phyloP scores from a whole-genome alignment of 2,329 filamentous ascomycete species.

The Fusarium hostae region DNA sequence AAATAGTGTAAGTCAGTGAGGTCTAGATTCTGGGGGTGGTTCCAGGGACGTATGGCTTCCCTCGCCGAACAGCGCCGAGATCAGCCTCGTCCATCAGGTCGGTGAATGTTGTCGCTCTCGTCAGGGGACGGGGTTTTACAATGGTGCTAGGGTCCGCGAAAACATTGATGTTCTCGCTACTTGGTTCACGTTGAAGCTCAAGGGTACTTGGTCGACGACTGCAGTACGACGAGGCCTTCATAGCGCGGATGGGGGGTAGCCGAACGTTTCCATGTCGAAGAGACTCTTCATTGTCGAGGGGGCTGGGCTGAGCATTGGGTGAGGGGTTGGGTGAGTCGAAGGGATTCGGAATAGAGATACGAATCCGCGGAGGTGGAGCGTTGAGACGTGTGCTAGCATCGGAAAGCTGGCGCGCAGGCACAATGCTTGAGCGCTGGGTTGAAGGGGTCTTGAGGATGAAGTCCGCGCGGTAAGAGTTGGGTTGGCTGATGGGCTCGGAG shows the following conservation, averaged over 20 bases:
- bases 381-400: conserved; percentile 28
- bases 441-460: conserved; percentile 59
- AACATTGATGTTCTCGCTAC: conserved; percentile 63
- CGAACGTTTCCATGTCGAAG: conserved; percentile 46
- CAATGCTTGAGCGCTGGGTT: conserved; percentile 20
- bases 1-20: neutral
- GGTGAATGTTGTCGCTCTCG: conserved; percentile 61
- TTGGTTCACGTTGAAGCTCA: conserved; percentile 55
- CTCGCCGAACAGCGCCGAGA: conserved; percentile 55
- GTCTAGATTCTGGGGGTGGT: conserved; percentile 48
- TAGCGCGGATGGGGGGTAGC: conserved; percentile 53
- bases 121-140: conserved; percentile 42
- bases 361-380: conserved; percentile 34
- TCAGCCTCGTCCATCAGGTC: conserved; percentile 63
- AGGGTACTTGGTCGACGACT: conserved; percentile 48
- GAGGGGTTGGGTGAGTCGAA: conserved; percentile 50
- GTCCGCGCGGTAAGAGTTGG: conserved; percentile 60
- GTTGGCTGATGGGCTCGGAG: conserved; percentile 65
- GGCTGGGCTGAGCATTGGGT: conserved; percentile 38
- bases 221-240: conserved; percentile 47
- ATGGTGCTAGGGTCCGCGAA: conserved; percentile 62
- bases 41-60: conserved; percentile 56
- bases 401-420: conserved; percentile 20
- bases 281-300: conserved; percentile 40
- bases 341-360: conserved; percentile 51